These are phyloP conservation scores for Filosporella fistucella DNA, from an alignment of 495 filamentous ascomycete genomes.

Conservation along the genomic window DNA sequence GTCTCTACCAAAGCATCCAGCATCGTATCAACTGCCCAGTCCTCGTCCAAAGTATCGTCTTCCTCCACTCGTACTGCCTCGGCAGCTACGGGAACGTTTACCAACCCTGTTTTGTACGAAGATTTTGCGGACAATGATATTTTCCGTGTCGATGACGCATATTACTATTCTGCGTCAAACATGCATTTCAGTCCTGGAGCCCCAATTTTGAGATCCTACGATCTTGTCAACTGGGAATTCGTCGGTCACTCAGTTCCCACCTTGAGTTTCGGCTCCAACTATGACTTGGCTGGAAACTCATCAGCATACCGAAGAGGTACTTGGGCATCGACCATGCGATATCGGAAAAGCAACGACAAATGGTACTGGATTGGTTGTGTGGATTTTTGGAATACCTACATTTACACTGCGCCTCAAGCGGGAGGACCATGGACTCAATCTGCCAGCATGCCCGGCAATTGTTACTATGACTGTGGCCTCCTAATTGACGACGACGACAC, in stretches of 20 bases:
- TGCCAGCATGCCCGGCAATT: conserved; percentile 30
- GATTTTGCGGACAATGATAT: conserved; percentile 29
- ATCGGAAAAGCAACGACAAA: conserved; percentile 35
- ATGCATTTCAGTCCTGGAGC: conserved; percentile 57
- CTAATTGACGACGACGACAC: conserved; percentile 50
- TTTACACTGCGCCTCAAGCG: background rate
- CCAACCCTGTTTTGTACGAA: conserved; percentile 26
- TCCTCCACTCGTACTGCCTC: no score
- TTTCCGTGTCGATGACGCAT: conserved; percentile 23
- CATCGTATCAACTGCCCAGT: background rate
- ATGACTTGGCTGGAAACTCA: conserved; percentile 38
- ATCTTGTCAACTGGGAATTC: conserved; percentile 54
- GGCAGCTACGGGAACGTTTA: conserved; percentile 6
- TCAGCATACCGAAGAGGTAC: conserved; percentile 48
- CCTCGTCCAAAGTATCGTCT: background rate
- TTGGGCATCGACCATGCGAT: conserved; percentile 50
- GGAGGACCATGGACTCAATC: conserved; percentile 32
- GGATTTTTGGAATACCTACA: conserved; percentile 19
- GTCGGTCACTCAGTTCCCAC: conserved; percentile 48
- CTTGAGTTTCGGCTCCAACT: conserved; percentile 41
- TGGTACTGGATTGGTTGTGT: conserved; percentile 59
- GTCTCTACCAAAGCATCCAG: background rate
- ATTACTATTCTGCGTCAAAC: conserved; percentile 52
- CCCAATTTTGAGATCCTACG: conserved; percentile 49
- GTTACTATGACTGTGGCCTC: conserved; percentile 56